Conservation (phyloP, 2,329 filamentous ascomycete species). For the Colletotrichum cereale region DNA sequence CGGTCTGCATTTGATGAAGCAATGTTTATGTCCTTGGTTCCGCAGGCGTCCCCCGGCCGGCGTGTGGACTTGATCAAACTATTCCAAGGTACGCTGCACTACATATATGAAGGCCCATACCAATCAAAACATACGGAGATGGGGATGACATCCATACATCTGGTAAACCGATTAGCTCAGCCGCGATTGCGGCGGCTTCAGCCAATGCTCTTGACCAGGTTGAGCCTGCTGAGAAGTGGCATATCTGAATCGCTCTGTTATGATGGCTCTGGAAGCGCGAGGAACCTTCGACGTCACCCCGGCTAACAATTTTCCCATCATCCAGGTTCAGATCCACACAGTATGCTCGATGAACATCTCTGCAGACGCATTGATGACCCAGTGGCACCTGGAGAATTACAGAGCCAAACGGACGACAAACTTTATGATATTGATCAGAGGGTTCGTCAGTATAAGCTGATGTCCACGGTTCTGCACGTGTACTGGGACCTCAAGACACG, state of each 20-base stretch:
- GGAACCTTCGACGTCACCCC: slow-evolving; percentile 27
- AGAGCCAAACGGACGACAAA: not conserved
- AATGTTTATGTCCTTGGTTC: not conserved
- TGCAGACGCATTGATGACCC: not conserved
- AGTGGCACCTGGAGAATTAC: not conserved
- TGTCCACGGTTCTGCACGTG: not conserved
- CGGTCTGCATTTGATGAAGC: not conserved
- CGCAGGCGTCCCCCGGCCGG: not conserved
- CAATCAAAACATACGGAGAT: slow-evolving; percentile 2
- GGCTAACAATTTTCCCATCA: slow-evolving; percentile 23
- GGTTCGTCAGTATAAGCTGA: not conserved
- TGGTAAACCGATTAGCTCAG: slow-evolving; percentile 42
- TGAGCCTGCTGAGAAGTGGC: slow-evolving; percentile 41
- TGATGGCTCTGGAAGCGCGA: slow-evolving; percentile 23
- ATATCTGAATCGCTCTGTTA: slow-evolving; percentile 39
- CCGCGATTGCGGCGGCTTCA: slow-evolving; percentile 35
- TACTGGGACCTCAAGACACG: not conserved
- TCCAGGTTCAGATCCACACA: slow-evolving; percentile 24
- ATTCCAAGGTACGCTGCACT: slow-evolving; percentile 31
- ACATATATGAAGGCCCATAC: not conserved
- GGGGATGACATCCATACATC: slow-evolving; percentile 39
- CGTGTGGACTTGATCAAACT: not conserved
- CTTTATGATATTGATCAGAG: not conserved
- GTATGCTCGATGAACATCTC: not conserved
- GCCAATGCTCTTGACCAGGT: slow-evolving; percentile 38